Evolutionary conservation across 2,329 filamentous ascomycete species (phyloP).

Genomic region (Botrytis deweyae): DNA sequence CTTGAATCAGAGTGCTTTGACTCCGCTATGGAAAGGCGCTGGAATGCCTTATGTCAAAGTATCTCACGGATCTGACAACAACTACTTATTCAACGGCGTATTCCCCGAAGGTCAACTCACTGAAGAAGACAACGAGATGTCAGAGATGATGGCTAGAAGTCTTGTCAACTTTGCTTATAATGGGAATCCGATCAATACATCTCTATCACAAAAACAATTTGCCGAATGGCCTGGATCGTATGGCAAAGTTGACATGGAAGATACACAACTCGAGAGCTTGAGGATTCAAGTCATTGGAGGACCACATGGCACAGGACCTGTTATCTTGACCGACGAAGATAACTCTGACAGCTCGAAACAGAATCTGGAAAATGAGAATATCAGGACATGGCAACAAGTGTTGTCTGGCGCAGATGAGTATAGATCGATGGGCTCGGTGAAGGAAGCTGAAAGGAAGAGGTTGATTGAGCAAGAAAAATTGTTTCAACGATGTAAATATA

Average conservation of each 20-base stretch:
- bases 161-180: constrained; percentile 6
- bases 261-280: neutral
- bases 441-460: neutral
- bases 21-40: constrained; percentile 8
- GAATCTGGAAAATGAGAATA: neutral
- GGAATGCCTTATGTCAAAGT: constrained; percentile 22
- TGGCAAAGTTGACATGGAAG: neutral
- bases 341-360: neutral
- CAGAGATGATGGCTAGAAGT: neutral
- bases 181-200: neutral
- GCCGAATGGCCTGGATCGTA: neutral
- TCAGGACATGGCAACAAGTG: neutral
- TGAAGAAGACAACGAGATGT: neutral
- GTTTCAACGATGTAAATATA: neutral
- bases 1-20: constrained; percentile 18
- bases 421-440: neutral
- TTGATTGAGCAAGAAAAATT: neutral
- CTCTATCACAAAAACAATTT: neutral
- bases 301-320: constrained; percentile 1
- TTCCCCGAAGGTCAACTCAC: constrained; percentile 19
- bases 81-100: constrained; percentile 26
- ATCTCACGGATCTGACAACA: constrained; percentile 22
- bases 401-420: neutral
- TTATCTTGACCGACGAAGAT: neutral
- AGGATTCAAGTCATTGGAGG: constrained; percentile 10